These are phyloP conservation scores for Fusarium lateritium DNA, from an alignment of 2,329 filamentous ascomycete genomes.

Conservation along the genomic window DNA sequence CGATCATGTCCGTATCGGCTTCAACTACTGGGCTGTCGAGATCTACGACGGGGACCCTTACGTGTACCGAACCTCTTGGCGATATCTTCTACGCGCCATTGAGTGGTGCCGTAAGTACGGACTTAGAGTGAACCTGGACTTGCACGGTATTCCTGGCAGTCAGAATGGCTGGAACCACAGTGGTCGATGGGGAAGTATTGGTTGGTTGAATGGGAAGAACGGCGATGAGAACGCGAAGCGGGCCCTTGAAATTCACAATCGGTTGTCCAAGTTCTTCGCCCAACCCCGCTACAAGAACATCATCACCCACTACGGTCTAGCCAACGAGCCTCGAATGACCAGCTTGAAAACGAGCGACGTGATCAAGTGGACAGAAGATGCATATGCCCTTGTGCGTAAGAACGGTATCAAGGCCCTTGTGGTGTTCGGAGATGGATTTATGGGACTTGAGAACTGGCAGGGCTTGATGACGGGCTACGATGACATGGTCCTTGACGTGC, in stretches of 20 bases:
- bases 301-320: slow-evolving; percentile 92
- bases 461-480: slow-evolving; percentile 80
- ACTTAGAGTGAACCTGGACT: slow-evolving; percentile 90
- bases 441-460: slow-evolving; percentile 92
- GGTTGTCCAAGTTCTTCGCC: slow-evolving; percentile 91
- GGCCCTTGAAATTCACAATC: slow-evolving; percentile 88
- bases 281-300: slow-evolving; percentile 94
- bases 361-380: slow-evolving; percentile 82
- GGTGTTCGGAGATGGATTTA: slow-evolving; percentile 95
- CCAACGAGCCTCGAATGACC: slow-evolving; percentile 94
- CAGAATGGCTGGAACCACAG: slow-evolving; percentile 99
- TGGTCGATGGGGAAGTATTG: slow-evolving; percentile 83
- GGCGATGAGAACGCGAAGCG: slow-evolving; percentile 84
- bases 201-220: slow-evolving; percentile 93
- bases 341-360: slow-evolving; percentile 76
- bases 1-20: slow-evolving; percentile 97
- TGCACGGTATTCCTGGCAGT: slow-evolving; percentile 91
- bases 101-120: slow-evolving; percentile 96
- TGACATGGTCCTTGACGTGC: slow-evolving; percentile 90
- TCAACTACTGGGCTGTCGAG: slow-evolving; percentile 93
- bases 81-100: slow-evolving; percentile 91
- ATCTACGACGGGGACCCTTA: slow-evolving; percentile 91
- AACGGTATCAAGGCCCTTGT: slow-evolving; percentile 82
- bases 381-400: slow-evolving; percentile 78
- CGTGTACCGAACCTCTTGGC: slow-evolving; percentile 87